Evolutionary conservation across 495 filamentous ascomycete genomes (phyloP).

Genomic region (Cercophora scortea): DNA sequence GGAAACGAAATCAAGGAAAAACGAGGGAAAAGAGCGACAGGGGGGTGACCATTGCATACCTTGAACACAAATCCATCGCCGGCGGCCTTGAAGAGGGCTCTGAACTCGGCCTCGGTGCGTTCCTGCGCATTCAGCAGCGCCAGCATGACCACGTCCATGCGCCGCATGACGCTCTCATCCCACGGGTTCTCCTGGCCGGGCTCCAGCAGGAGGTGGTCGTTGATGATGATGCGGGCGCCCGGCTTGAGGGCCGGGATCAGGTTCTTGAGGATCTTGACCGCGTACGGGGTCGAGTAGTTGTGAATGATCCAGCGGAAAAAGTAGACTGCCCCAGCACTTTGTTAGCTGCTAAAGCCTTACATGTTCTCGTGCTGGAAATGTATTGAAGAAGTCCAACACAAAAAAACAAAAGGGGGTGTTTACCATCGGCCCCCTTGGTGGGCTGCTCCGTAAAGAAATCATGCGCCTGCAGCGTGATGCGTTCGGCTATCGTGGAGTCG

Average conservation of each 20-base stretch:
- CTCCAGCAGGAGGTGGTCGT: constrained; percentile 44
- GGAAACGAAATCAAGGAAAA: background rate
- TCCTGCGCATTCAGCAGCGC: constrained; percentile 47
- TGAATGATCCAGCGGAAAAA: constrained; percentile 53
- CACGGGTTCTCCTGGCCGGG: constrained; percentile 32
- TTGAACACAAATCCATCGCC: constrained; percentile 36
- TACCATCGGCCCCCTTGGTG: constrained; percentile 42
- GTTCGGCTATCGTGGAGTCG: constrained; percentile 26
- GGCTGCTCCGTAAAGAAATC: constrained; percentile 51
- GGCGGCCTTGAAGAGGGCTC: constrained; percentile 37
- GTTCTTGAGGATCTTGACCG: constrained; percentile 42
- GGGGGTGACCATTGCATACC: constrained; percentile 10
- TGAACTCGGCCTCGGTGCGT: constrained; percentile 41
- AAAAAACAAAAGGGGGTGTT: background rate
- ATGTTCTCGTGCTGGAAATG: background rate
- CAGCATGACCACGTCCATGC: constrained; percentile 52
- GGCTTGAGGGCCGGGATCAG: constrained; percentile 49
- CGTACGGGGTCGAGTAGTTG: constrained; percentile 52
- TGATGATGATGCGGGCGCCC: constrained; percentile 44
- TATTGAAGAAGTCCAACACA: background rate
- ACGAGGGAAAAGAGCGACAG: background rate
- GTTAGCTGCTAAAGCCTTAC: background rate
- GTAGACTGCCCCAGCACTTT: constrained; percentile 29
- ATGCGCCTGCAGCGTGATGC: constrained; percentile 40
- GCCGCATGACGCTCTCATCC: constrained; percentile 44